phyloP scores from a whole-genome alignment of 2,329 filamentous ascomycete species.

The Ascocoryne sarcoides region DNA sequence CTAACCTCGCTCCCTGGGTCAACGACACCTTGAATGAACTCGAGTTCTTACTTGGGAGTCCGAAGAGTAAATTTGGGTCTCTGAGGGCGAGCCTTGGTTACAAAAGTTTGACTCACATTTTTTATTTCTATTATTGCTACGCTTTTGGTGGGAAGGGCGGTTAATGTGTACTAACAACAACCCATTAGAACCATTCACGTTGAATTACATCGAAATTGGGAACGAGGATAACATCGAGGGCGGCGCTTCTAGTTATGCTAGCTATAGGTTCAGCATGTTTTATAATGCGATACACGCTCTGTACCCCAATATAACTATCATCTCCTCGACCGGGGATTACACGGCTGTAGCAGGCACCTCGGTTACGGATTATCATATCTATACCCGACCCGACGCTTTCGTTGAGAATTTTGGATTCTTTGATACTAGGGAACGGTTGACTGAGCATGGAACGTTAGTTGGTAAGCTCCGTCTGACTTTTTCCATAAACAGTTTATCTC shows the following conservation, averaged over 20 bases:
- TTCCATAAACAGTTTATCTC: too few relatives aligned
- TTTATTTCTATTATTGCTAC: too few relatives aligned
- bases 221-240: conserved; percentile 35
- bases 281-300: conserved; percentile 36
- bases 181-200: conserved; percentile 39
- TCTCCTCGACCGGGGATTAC: conserved; percentile 24
- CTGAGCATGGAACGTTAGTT: too few relatives aligned
- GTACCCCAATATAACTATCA: conserved; percentile 35
- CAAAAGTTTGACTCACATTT: too few relatives aligned
- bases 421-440: conserved; percentile 10
- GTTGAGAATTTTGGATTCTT: conserved; percentile 17
- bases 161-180: too few relatives aligned
- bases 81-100: conserved; percentile 40
- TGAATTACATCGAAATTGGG: conserved; percentile 40
- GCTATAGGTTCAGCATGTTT: conserved; percentile 37
- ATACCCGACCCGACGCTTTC: conserved; percentile 19
- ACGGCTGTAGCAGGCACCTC: conserved; percentile 8
- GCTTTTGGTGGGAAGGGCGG: too few relatives aligned
- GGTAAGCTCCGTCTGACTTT: too few relatives aligned
- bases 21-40: conserved; percentile 41
- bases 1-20: conserved; percentile 36
- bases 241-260: conserved; percentile 30
- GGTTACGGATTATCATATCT: conserved; percentile 21
- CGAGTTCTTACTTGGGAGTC: conserved; percentile 40
- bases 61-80: conserved; percentile 36